These are phyloP conservation scores for Boletellus sp. DNA, from an alignment of 1,284 basidiomycete species.

Conservation along the genomic window DNA sequence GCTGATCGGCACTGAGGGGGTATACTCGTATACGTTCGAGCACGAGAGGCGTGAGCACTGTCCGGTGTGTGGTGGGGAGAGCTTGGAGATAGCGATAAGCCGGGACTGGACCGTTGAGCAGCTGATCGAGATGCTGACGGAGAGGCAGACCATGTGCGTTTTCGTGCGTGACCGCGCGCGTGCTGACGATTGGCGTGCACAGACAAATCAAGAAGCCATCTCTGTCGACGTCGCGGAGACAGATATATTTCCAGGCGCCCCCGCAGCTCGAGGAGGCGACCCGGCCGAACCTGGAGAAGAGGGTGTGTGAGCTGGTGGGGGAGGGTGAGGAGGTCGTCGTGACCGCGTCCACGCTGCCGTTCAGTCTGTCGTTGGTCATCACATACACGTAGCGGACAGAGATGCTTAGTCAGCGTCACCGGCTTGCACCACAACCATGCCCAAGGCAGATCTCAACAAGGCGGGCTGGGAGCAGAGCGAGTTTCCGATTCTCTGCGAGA, in stretches of 20 bases:
- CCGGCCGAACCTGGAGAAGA: slow-evolving; percentile 84
- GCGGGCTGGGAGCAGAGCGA: slow-evolving; percentile 90
- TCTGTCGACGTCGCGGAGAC: slow-evolving; percentile 61
- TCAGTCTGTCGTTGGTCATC: slow-evolving; percentile 74
- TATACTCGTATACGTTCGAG: slow-evolving; percentile 98
- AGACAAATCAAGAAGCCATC: slow-evolving; percentile 95
- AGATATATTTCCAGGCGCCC: slow-evolving; percentile 91
- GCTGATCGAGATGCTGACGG: slow-evolving; percentile 81
- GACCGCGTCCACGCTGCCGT: slow-evolving; percentile 85
- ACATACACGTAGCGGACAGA: slow-evolving; percentile 43
- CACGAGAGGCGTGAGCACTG: slow-evolving; percentile 92
- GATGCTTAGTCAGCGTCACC: slow-evolving; percentile 25
- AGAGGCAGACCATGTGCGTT: slow-evolving; percentile 82
- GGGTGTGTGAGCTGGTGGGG: slow-evolving; percentile 74
- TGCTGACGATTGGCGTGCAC: slow-evolving; percentile 15
- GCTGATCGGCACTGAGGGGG: slow-evolving; percentile 92
- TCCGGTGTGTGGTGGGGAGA: slow-evolving; percentile 94
- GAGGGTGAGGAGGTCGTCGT: slow-evolving; percentile 80
- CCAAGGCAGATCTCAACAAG: slow-evolving; percentile 85
- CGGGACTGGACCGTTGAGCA: slow-evolving; percentile 76
- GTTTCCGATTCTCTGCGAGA: slow-evolving; percentile 88
- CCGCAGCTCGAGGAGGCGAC: slow-evolving; percentile 86
- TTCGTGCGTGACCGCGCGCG: neutral
- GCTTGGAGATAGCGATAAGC: slow-evolving; percentile 66
- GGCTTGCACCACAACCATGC: slow-evolving; percentile 40